A percentile compares a stretch with the other conserved stretches of the same genome.
Evolutionary conservation across 1,139 yeast genomes (phyloP).

Genomic region (Geotrichum bryndzae): DNA sequence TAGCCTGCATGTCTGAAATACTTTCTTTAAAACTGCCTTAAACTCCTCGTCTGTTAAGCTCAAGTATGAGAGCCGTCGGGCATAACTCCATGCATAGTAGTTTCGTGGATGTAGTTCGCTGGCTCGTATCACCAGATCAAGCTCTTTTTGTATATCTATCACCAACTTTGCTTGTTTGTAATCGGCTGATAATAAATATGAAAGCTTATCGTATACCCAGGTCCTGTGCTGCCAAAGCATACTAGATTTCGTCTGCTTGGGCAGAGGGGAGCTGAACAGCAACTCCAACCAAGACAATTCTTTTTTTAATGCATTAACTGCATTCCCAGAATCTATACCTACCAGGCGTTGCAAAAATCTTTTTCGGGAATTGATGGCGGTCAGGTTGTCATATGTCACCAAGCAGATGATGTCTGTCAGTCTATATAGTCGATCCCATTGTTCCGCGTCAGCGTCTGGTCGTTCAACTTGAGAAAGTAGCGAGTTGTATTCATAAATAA

Average conservation of each 20-base stretch:
- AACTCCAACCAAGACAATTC: constrained; percentile 31
- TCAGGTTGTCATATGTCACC: constrained; percentile 34
- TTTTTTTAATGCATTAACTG: background rate
- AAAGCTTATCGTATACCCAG: constrained; percentile 26
- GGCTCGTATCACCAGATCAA: constrained; percentile 33
- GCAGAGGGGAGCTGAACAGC: constrained; percentile 33
- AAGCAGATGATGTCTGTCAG: constrained; percentile 22
- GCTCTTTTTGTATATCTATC: constrained; percentile 23
- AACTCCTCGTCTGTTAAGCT: background rate
- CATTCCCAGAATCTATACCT: background rate
- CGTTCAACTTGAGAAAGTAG: background rate
- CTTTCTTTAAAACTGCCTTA: constrained; percentile 13
- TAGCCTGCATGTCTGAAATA: constrained; percentile 33
- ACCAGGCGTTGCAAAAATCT: constrained; percentile 15
- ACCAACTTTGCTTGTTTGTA: background rate
- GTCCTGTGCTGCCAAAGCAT: constrained; percentile 38
- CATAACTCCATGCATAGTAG: constrained; percentile 43
- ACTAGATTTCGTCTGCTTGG: constrained; percentile 37
- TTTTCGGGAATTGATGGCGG: constrained; percentile 34
- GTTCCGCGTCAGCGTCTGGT: background rate
- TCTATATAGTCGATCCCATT: background rate
- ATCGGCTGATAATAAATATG: background rate
- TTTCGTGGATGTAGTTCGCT: constrained; percentile 40
- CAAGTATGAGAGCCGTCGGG: constrained; percentile 34
- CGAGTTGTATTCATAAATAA: constrained; percentile 1